Evolutionary conservation across 345 rosid genomes (phyloP).

Genomic region (Limnanthes douglasii): DNA sequence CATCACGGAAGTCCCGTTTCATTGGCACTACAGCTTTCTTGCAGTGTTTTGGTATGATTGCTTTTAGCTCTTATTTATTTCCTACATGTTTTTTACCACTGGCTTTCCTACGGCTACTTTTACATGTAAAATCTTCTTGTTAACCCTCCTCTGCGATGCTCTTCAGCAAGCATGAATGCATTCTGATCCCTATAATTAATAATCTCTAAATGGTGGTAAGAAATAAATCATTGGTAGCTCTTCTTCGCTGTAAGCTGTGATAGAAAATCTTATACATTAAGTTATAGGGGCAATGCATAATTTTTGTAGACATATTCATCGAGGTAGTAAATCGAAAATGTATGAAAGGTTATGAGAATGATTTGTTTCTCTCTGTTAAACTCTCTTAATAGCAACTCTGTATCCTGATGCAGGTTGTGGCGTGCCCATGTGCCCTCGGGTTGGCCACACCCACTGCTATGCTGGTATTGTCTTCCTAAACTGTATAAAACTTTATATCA

Average conservation of each 20-base stretch:
- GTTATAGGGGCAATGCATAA: too few species aligned
- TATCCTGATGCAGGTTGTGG: conserved; percentile 56
- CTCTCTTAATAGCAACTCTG: conserved; percentile 11
- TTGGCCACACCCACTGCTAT: conserved; percentile 98
- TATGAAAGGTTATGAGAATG: too few species aligned
- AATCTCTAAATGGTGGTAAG: too few species aligned
- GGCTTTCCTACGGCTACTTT: background rate
- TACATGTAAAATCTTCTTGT: background rate
- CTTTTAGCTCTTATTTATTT: background rate
- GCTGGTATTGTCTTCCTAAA: conserved; percentile 37
- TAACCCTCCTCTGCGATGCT: background rate
- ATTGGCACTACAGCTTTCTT: conserved; percentile 84
- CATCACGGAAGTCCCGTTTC: conserved; percentile 66
- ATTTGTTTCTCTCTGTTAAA: too few species aligned
- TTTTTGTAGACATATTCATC: too few species aligned
- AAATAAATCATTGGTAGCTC: too few species aligned
- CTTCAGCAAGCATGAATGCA: too few species aligned
- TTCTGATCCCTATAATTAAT: too few species aligned
- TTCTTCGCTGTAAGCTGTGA: too few species aligned
- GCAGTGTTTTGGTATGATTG: conserved; percentile 81
- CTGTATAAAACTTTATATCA: background rate
- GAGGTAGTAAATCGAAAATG: too few species aligned
- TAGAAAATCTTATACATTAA: too few species aligned
- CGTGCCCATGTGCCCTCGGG: conserved; percentile 99
- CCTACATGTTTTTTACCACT: background rate